These are phyloP conservation scores for Chaetomiaceae sp. DNA, from an alignment of 2,329 filamentous ascomycete genomes.

Conservation along the genomic window DNA sequence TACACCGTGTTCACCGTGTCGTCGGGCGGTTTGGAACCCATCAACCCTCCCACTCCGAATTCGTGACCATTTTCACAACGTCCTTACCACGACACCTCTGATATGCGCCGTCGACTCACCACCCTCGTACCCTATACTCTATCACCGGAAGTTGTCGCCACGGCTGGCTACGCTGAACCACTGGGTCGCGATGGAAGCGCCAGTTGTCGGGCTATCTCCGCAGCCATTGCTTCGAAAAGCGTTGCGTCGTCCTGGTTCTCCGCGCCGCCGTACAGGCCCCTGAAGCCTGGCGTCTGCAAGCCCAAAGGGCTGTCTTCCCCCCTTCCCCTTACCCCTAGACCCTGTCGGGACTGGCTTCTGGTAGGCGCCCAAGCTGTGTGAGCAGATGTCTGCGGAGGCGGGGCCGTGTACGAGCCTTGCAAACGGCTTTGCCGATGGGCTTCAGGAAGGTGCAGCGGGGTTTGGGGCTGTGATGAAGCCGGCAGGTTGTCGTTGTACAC, in stretches of 20 bases:
- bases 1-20: too few relatives aligned
- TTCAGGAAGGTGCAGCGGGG: constrained; percentile 44
- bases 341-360: constrained; percentile 17
- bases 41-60: too few relatives aligned
- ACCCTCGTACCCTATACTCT: not conserved
- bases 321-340: constrained; percentile 19
- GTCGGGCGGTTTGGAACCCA: too few relatives aligned
- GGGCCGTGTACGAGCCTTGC: constrained; percentile 39
- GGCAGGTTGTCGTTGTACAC: constrained; percentile 44
- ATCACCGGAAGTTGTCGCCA: not conserved
- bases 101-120: not conserved
- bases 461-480: constrained; percentile 42
- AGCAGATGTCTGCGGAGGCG: constrained; percentile 24
- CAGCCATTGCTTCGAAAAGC: constrained; percentile 29
- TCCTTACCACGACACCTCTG: too few relatives aligned
- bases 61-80: too few relatives aligned
- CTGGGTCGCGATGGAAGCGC: not conserved
- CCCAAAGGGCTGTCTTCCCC: constrained; percentile 32
- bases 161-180: not conserved
- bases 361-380: constrained; percentile 20
- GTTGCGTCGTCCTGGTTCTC: constrained; percentile 42
- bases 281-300: constrained; percentile 38
- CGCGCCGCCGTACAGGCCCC: constrained; percentile 41
- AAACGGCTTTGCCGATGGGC: constrained; percentile 41
- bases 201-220: not conserved